phyloP scores from a whole-genome alignment of 129 eudicot species.

The Saposhnikovia divaricata region DNA sequence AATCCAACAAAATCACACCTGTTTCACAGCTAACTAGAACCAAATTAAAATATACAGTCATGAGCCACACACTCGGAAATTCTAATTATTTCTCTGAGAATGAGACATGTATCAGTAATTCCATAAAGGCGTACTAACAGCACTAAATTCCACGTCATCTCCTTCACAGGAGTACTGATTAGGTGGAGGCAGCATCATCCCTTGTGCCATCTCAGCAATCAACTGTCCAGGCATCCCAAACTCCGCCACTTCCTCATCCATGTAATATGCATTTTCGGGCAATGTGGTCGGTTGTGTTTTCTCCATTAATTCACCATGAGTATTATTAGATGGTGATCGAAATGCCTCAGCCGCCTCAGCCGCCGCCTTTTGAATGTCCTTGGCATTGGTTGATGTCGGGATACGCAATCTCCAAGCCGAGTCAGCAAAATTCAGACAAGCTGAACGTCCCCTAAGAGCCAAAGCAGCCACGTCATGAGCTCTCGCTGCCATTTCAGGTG shows the following conservation, averaged over 20 bases:
- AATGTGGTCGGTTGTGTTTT: background rate
- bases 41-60: background rate
- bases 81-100: background rate
- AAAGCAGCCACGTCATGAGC: conserved; percentile 88
- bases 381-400: conserved; percentile 38
- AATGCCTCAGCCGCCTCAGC: conserved; percentile 70
- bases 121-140: conserved; percentile 42
- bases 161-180: background rate
- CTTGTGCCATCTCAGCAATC: conserved; percentile 62
- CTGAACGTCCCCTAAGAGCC: conserved; percentile 56
- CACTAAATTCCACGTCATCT: conserved; percentile 37
- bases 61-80: background rate
- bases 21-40: too few relatives aligned
- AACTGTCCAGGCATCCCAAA: conserved; percentile 50
- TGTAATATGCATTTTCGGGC: conserved; percentile 16
- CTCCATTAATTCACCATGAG: conserved; percentile 7
- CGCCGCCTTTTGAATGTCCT: conserved; percentile 77
- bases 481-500: conserved; percentile 85
- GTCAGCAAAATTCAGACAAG: conserved; percentile 79
- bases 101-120: conserved; percentile 12
- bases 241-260: conserved; percentile 47
- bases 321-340: conserved; percentile 23
- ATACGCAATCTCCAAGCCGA: conserved; percentile 69
- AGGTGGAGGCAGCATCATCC: conserved; percentile 69
- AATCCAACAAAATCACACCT: too few relatives aligned